These are phyloP conservation scores for Fusarium agapanthi DNA, from an alignment of 2,329 filamentous ascomycete genomes.

Conservation along the genomic window DNA sequence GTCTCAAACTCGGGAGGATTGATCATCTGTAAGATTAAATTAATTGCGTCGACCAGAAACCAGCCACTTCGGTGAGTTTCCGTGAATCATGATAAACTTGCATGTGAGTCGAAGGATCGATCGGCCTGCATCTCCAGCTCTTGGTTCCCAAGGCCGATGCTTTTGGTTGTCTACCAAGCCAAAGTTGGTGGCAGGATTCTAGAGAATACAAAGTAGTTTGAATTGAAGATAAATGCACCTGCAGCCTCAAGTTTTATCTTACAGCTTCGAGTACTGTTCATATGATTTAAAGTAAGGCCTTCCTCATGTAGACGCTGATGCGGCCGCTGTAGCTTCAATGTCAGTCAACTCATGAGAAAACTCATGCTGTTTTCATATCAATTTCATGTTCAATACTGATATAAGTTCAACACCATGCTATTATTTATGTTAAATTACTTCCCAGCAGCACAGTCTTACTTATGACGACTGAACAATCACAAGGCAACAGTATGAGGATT, in stretches of 20 bases:
- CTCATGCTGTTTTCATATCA: accelerated
- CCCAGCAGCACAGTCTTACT: background rate
- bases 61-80: background rate
- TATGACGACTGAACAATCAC: background rate
- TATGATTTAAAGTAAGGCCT: background rate
- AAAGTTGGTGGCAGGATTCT: accelerated
- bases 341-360: no score
- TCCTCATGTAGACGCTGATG: background rate
- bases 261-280: accelerated
- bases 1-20: background rate
- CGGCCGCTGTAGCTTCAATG: background rate
- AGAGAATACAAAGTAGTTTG: accelerated
- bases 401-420: accelerated
- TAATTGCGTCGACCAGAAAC: background rate
- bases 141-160: background rate
- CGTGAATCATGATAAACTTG: background rate
- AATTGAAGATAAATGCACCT: background rate
- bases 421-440: background rate
- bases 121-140: background rate
- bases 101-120: background rate
- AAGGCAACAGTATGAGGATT: background rate
- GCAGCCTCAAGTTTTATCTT: background rate
- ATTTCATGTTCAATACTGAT: no score
- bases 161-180: background rate
- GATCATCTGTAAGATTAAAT: background rate